These are phyloP conservation scores for Saturnispora gosingensis DNA, from an alignment of 805 yeast genomes.

Conservation along the genomic window DNA sequence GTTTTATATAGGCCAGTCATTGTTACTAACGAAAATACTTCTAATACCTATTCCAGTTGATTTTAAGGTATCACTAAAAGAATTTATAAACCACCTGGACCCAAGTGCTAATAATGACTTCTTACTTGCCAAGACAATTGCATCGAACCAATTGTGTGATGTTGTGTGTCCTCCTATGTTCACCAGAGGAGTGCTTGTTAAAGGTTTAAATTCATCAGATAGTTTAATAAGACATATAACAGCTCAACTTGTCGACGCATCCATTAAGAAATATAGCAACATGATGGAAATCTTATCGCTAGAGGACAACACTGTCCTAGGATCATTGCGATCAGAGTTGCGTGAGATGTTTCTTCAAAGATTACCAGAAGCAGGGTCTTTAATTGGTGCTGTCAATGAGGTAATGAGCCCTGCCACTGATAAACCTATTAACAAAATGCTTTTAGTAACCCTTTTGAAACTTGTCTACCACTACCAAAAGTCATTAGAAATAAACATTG, in stretches of 20 bases:
- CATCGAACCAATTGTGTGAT: slow-evolving; percentile 36
- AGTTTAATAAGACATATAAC: slow-evolving; percentile 53
- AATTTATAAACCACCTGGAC: slow-evolving; percentile 5
- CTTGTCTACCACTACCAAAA: slow-evolving; percentile 24
- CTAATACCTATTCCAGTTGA: slow-evolving; percentile 43
- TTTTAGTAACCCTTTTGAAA: slow-evolving; percentile 39
- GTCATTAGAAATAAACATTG: slow-evolving; percentile 13
- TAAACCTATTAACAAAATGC: slow-evolving; percentile 33
- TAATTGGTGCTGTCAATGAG: slow-evolving; percentile 37
- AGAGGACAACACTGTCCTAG: slow-evolving; percentile 12
- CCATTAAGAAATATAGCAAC: slow-evolving; percentile 43
- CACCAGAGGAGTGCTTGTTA: slow-evolving; percentile 46
- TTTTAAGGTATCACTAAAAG: slow-evolving; percentile 12
- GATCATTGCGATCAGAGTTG: slow-evolving; percentile 16
- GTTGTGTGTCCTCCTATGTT: slow-evolving; percentile 57
- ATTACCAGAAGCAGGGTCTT: slow-evolving; percentile 43
- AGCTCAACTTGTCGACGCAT: slow-evolving; percentile 46
- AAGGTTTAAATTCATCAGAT: slow-evolving; percentile 44
- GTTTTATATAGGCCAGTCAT: slow-evolving; percentile 73
- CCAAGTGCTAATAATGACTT: not conserved
- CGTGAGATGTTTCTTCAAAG: slow-evolving; percentile 17
- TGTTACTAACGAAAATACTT: slow-evolving; percentile 52
- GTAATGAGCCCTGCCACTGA: slow-evolving; percentile 22
- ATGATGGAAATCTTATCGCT: slow-evolving; percentile 24
- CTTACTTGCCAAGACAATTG: not conserved